These are phyloP conservation scores for Haplosporangium sp. DNA, from an alignment of 371 early-diverging fungal species.

Conservation along the genomic window DNA sequence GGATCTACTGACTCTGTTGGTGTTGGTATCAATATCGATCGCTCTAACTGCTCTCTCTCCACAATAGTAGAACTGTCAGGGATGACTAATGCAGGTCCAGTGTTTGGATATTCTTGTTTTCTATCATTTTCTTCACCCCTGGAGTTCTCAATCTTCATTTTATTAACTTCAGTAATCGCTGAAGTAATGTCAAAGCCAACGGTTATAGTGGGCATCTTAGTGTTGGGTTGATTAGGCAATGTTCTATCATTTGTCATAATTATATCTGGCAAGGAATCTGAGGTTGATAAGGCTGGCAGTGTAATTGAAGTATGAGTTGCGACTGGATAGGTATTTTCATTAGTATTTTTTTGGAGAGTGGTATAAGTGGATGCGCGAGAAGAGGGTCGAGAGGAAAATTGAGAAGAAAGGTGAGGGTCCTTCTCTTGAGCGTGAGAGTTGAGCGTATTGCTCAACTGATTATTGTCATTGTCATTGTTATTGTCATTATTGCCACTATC, in stretches of 20 bases:
- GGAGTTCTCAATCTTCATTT: background rate
- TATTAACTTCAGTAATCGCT: background rate
- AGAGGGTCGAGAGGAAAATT: background rate
- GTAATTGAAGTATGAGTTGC: conserved; percentile 14
- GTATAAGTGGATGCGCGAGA: conserved; percentile 5
- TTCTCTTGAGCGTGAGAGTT: background rate
- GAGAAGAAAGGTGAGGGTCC: background rate
- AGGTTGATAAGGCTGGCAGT: background rate
- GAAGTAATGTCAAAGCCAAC: conserved; percentile 12
- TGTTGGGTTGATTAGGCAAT: background rate
- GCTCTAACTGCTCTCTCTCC: background rate
- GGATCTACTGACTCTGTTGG: background rate
- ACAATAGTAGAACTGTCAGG: background rate
- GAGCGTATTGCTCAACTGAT: background rate
- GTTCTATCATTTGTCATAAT: background rate
- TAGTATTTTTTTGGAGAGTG: background rate
- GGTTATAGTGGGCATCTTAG: background rate
- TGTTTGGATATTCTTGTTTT: background rate
- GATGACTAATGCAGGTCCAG: background rate
- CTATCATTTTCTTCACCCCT: background rate
- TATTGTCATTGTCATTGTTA: background rate
- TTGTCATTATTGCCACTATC: background rate
- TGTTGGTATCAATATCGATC: too few species aligned
- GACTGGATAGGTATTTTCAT: background rate
- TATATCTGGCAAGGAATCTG: background rate